Percentiles rank a stretch among this genome's conserved stretches.
These are phyloP conservation scores for Gonapodya prolifera DNA, from an alignment of 192 early-diverging fungal species.

Conservation along the genomic window DNA sequence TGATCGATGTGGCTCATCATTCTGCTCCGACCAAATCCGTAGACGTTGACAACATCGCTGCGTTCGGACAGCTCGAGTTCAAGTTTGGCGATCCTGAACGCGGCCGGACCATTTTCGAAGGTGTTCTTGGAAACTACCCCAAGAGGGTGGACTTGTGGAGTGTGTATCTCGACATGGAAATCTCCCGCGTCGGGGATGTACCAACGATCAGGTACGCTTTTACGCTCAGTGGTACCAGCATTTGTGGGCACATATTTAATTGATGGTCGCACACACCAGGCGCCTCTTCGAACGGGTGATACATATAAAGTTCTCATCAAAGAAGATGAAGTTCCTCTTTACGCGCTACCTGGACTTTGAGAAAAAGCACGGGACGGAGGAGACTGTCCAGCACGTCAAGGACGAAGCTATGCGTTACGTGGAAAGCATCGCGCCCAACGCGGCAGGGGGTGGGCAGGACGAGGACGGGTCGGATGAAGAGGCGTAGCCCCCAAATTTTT, in stretches of 20 bases:
- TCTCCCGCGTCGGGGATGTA: constrained; percentile 43
- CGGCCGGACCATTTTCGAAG: constrained; percentile 95
- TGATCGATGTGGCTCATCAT: not conserved
- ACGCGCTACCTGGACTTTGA: constrained; percentile 97
- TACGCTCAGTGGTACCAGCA: not conserved
- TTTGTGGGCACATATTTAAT: not conserved
- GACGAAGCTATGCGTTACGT: not conserved
- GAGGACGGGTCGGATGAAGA: not conserved
- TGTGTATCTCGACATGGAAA: constrained; percentile 94
- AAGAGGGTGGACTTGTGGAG: constrained; percentile 94
- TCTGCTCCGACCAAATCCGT: constrained; percentile 3
- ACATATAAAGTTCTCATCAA: constrained; percentile 80
- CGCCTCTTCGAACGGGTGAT: constrained; percentile 82
- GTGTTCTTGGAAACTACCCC: constrained; percentile 80
- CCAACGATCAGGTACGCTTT: constrained; percentile 43
- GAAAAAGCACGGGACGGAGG: constrained; percentile 40
- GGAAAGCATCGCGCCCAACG: not conserved
- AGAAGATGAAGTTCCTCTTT: constrained; percentile 99
- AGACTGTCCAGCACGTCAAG: not conserved
- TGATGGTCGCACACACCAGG: constrained; percentile 17
- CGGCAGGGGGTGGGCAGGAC: not conserved
- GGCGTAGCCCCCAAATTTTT: too few species aligned
- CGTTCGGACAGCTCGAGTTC: constrained; percentile 97
- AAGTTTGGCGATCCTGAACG: constrained; percentile 93
- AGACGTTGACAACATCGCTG: constrained; percentile 80